Evolutionary conservation across 495 filamentous ascomycete species (phyloP), one percentile per base, ranked within the genome.

Genomic region (Tirmania nivea): DNA sequence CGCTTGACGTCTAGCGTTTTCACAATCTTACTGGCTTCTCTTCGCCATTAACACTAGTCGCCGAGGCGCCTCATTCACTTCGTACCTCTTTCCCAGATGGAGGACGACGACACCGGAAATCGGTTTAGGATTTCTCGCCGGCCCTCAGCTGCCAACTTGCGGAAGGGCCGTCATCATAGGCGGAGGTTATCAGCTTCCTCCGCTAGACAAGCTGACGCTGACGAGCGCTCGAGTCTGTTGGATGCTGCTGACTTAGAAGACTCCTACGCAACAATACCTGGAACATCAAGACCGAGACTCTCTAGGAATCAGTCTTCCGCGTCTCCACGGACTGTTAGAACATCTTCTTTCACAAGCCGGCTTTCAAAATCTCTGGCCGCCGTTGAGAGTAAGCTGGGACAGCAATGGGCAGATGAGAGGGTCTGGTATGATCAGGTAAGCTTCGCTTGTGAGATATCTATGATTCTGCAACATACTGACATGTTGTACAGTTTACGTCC

Each of bases 351-450:
- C 53, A 59, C 62, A 1, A 56, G 59, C 16, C 42, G 59, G n/a
- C 52, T 65, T 10, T 61, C 59, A 49, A 64, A 54, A 42, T 59
- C 59, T 11, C 53, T 65, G 25, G 61, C 62, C 35, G 55, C 50
- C 49, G 57, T 61, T 21, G 62, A 65, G 42, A 36, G 54, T 8
- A 64, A 61, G 14, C 55, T 49, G 42, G 57, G 51, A 25, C 57
- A 50, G 45, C 62, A 56, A 19, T 52, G 55, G n/a, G n/a, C 64
- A 9, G 86, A 97, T 61, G 87, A 97, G 51, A 78, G 90, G 16
- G 83, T 90, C 11, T 97, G 90, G 90, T 97, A 97, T 67, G 89
- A 97, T 69, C 90, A 97, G 55, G 62, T 64, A 21, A 48, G 53
- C 10, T 45, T 10, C 42, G 17, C 20, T 16, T 16, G 25, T 34